Evolutionary conservation across 139 green algal genomes (phyloP), one percentile per base, ranked within the genome.

Genomic region (Coelastrella sp.): DNA sequence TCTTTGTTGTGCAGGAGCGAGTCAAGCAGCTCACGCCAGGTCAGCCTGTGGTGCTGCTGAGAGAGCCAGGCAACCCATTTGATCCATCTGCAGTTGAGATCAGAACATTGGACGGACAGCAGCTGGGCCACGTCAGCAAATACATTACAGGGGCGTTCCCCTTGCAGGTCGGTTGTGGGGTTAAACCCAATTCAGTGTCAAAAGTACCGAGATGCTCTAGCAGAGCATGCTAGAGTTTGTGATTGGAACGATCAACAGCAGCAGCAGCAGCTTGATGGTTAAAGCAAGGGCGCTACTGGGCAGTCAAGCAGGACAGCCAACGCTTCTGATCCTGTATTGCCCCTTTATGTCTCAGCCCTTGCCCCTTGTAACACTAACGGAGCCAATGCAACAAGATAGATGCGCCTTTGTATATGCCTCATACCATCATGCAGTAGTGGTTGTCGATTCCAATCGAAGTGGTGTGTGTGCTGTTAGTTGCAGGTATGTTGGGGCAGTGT

Each of bases 401-500:
- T n/a, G n/a, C n/a, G n/a, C n/a, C n/a, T n/a, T n/a, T 47, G 32
- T 47, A 47, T 47, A 47, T 47, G 32, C 32, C n/a, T n/a, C n/a
- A n/a, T n/a, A n/a, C n/a, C 32, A 47, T 47, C 32, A 47, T 47
- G 32, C 32, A 47, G 32, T 47, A 47, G 32, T 47, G 32, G 32
- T 47, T 47, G 32, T 32, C 7, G 22, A 16, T 32, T 60, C 7
- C 75, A 60, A 59, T 22, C 19, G 32, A 13, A 80, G 5, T 59
- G 23, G 8, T 80, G 32, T 4, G 58, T 22, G 61, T 82, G 5
- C 19, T 82, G 10, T 20, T 82, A 3, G 3, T 3, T 82, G 76
- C 78, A 84, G 79, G 58, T 68, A 7, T 58, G 58, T 64, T 86
- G 73, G 73, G 80, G 80, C 59, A 86, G 58, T 60, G 80, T 86